Percentiles rank a stretch among this genome's conserved stretches.
phyloP scores from a whole-genome alignment of 257 asterid genomes.

The Hygrophila difformis region DNA sequence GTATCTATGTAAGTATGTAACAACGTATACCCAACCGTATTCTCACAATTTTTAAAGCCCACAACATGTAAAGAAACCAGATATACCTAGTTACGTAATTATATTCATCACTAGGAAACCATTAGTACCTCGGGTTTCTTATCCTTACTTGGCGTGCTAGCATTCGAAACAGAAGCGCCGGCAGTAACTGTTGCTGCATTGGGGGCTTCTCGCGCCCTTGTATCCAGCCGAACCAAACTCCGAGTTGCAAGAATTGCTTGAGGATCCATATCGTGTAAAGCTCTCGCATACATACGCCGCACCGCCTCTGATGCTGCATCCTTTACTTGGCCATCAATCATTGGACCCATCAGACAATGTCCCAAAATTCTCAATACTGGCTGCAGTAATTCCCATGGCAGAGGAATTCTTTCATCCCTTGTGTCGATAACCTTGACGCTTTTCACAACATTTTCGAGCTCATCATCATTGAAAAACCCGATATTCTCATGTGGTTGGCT shows the following conservation, averaged over 20 bases:
- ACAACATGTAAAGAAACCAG: conserved; percentile 16
- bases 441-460: conserved; percentile 32
- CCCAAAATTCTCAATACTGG: conserved; percentile 85
- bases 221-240: conserved; percentile 86
- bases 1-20: conserved; percentile 13
- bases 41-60: conserved; percentile 18
- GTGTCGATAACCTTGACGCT: conserved; percentile 17
- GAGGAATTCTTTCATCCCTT: conserved; percentile 60
- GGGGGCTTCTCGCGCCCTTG: conserved; percentile 61
- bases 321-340: conserved; percentile 64
- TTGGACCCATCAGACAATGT: conserved; percentile 89
- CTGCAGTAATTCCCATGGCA: conserved; percentile 90
- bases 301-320: conserved; percentile 73
- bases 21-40: conserved; percentile 23
- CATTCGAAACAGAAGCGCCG: conserved; percentile 47
- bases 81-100: conserved; percentile 9
- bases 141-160: conserved; percentile 88
- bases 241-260: conserved; percentile 86
- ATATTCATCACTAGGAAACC: conserved; percentile 72
- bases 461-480: conserved; percentile 20
- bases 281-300: conserved; percentile 76
- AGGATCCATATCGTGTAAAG: conserved; percentile 80
- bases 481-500: conserved; percentile 25
- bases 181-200: conserved; percentile 26
- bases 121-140: conserved; percentile 90